Percentiles rank a stretch among this genome's conserved stretches.
Evolutionary conservation across 2,329 filamentous ascomycete species (phyloP).

Genomic region (Cladophialophora bantiana): DNA sequence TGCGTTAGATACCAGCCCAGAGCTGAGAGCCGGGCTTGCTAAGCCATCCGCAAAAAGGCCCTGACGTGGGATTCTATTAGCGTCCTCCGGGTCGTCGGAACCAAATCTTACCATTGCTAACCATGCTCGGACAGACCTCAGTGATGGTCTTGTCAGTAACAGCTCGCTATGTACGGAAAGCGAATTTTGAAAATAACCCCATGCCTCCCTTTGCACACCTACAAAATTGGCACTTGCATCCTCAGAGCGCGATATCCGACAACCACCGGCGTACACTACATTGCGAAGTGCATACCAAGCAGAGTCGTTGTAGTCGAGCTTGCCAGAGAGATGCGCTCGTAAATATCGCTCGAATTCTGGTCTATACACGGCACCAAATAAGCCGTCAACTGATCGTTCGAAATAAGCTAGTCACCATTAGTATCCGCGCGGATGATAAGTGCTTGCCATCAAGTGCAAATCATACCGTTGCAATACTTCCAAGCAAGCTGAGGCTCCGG

Average conservation of each 20-base stretch:
- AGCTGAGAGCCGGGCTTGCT: slow-evolving; percentile 18
- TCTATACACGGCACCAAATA: slow-evolving; percentile 11
- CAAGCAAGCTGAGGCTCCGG: slow-evolving; percentile 13
- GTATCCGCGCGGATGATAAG: neutral
- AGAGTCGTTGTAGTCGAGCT: neutral
- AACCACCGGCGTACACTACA: slow-evolving; percentile 12
- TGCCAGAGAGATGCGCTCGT: neutral
- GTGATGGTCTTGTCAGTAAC: slow-evolving; percentile 7
- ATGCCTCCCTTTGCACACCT: slow-evolving; percentile 12
- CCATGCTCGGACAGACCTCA: slow-evolving; percentile 8
- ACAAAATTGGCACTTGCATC: slow-evolving; percentile 1
- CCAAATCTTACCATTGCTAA: slow-evolving; percentile 11
- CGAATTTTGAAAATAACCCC: slow-evolving; percentile 20
- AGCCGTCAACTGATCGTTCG: slow-evolving; percentile 13
- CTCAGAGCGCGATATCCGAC: slow-evolving; percentile 14
- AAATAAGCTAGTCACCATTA: slow-evolving; percentile 12
- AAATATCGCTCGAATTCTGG: slow-evolving; percentile 11
- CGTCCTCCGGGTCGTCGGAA: too few relatives aligned
- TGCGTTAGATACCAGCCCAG: slow-evolving; percentile 13
- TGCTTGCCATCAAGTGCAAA: too few relatives aligned
- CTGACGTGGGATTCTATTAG: neutral
- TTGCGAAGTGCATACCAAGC: slow-evolving; percentile 17
- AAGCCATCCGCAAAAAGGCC: slow-evolving; percentile 19
- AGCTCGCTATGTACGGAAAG: slow-evolving; percentile 16
- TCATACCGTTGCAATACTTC: slow-evolving; percentile 13